phyloP scores from a whole-genome alignment of 257 asterid genomes.

The Solanum gracilifrons region DNA sequence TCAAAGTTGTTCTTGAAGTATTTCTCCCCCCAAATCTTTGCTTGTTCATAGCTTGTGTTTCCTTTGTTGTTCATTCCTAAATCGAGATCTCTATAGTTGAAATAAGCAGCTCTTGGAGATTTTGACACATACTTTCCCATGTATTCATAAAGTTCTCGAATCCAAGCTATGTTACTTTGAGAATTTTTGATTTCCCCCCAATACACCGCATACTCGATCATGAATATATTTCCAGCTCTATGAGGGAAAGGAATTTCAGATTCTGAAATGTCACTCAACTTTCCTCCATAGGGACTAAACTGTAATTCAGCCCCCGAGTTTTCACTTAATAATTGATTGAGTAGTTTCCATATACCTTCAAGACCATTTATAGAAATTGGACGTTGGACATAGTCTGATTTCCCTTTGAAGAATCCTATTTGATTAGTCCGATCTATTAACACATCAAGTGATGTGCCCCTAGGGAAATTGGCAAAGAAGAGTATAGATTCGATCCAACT shows the following conservation, averaged over 20 bases:
- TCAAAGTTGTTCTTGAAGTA: background rate
- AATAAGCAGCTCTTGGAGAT: background rate
- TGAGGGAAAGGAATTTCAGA: background rate
- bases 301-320: background rate
- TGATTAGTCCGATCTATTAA: background rate
- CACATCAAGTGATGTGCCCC: background rate
- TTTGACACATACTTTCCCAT: background rate
- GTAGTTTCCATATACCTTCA: background rate
- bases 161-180: background rate
- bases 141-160: background rate
- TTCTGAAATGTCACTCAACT: background rate
- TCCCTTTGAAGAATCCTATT: background rate
- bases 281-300: background rate
- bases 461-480: background rate
- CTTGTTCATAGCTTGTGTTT: background rate
- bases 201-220: background rate
- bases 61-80: background rate
- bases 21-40: background rate
- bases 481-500: background rate
- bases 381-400: background rate
- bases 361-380: background rate
- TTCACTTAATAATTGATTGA: background rate
- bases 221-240: background rate
- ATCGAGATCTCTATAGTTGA: constrained; percentile 1
- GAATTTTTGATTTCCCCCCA: background rate